Evolutionary conservation across 257 asterid genomes (phyloP), one percentile per base, ranked within the genome.

Genomic region (Datura wrightii): DNA sequence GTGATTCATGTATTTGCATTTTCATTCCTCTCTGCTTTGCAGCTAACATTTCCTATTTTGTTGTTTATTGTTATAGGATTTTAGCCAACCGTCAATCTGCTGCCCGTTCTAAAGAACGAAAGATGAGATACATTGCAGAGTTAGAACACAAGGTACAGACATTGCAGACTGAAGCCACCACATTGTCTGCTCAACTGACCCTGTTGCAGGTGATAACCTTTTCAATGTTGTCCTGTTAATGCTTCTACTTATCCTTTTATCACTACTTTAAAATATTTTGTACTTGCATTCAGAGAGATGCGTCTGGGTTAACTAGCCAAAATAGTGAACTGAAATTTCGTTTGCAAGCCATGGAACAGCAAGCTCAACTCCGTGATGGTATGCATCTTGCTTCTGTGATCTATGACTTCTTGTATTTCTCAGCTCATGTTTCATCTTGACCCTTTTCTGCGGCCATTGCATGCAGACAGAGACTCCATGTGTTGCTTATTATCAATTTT

Each of bases 321-420:
- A 93, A 93, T 88, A 88, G 89, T 66, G 97, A 92, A 85, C 89
- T 93, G 82, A 93, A 88, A 89, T 86, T 93, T 83, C 93, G 95
- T n/a, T 85, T 93, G 86, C 95, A 92, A 79, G 89, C 95, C 74
- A 90, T 90, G 93, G 93, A 93, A 76, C 97, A 91, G 80, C 97
- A 92, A 83, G 94, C 92, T 53, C 97, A 91, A 71, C 97, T 93
- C 72, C 94, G 94, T 79, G 93, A 92, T 81, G 97, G 97, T 93
- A 89, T 58, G 58, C 19, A 24, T 39, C 31, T 46, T 71, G 41
- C 55, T 31, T 60, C 84, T 59, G 16, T 70, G 13, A 42, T 79
- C 37, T 42, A 42, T 63, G 50, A 8, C 50, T 19, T 24, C 11
- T 6, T 76, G 8, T 14, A 52, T 76, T 76, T 76, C 24, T 76